Percentiles rank a stretch among this genome's conserved stretches.
phyloP scores from a whole-genome alignment of 2,329 filamentous ascomycete species.

The Trichoderma lentiforme region DNA sequence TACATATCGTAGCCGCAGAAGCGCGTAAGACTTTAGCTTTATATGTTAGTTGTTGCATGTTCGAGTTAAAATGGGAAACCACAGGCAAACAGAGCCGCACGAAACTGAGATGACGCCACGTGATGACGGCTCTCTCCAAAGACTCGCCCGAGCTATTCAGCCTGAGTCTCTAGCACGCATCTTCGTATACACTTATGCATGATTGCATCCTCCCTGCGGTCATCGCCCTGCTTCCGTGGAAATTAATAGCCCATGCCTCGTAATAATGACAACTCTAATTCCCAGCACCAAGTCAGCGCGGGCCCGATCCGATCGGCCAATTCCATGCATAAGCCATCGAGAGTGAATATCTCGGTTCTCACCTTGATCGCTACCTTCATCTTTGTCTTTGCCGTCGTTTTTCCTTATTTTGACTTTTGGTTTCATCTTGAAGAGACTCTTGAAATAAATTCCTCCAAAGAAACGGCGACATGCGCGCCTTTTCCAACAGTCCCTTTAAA shows the following conservation, averaged over 20 bases:
- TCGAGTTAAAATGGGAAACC: background rate
- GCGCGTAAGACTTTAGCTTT: background rate
- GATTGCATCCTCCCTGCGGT: background rate
- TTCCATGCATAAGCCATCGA: background rate
- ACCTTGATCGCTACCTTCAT: background rate
- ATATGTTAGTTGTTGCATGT: background rate
- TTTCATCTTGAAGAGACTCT: background rate
- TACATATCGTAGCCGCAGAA: background rate
- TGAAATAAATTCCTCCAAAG: background rate
- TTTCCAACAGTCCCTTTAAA: constrained; percentile 27
- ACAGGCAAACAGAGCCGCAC: background rate
- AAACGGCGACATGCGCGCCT: background rate
- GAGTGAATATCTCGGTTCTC: background rate
- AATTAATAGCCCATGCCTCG: background rate
- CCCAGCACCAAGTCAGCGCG: background rate
- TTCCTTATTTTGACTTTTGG: background rate
- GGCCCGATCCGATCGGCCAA: background rate
- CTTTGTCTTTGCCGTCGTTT: background rate
- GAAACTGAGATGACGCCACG: background rate
- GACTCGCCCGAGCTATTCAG: background rate
- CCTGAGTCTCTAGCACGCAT: background rate
- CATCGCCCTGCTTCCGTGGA: background rate
- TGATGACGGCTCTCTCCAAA: background rate
- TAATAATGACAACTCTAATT: background rate
- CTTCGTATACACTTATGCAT: background rate